A percentile compares a stretch with the other conserved stretches of the same genome.
Conservation (phyloP, 139 green algal genomes). For the Chlorella sp. region DNA sequence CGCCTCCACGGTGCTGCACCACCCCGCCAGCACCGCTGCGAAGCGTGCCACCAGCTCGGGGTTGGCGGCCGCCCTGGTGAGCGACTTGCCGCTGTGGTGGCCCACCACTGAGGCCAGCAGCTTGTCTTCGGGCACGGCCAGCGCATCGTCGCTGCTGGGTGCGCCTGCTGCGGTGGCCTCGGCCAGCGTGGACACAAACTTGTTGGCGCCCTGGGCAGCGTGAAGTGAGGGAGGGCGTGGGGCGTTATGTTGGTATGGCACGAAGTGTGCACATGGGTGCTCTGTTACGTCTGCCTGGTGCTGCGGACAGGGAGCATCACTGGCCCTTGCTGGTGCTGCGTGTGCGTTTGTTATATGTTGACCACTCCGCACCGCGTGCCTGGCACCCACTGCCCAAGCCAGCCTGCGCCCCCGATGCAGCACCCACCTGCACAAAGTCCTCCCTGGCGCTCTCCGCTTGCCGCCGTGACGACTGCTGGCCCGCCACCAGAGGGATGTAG, state of each 20-base stretch:
- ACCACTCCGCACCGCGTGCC: background rate
- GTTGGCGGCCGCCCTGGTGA: conserved; percentile 14
- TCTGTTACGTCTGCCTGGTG: background rate
- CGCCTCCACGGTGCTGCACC: conserved; percentile 48
- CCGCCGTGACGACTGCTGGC: conserved; percentile 72
- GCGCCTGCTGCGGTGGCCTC: conserved; percentile 75
- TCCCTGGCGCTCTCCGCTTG: conserved; percentile 57
- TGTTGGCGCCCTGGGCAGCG: conserved; percentile 53
- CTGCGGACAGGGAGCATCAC: background rate
- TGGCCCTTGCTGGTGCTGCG: background rate
- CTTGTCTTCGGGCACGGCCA: conserved; percentile 71
- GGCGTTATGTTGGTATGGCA: background rate
- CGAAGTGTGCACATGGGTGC: background rate
- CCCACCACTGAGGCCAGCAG: conserved; percentile 33
- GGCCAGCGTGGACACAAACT: conserved; percentile 74
- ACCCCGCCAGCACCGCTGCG: conserved; percentile 48
- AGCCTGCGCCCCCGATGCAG: background rate
- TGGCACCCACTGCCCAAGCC: background rate
- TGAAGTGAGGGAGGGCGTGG: background rate
- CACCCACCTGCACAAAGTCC: conserved; percentile 66
- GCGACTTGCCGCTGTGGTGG: conserved; percentile 10
- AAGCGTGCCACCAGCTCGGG: conserved; percentile 30
- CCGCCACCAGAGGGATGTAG: conserved; percentile 82
- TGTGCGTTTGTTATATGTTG: too few relatives aligned
- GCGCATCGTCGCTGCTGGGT: conserved; percentile 72